These are phyloP conservation scores for Alternaria solani DNA, from an alignment of 2,329 filamentous ascomycete genomes.

Conservation along the genomic window DNA sequence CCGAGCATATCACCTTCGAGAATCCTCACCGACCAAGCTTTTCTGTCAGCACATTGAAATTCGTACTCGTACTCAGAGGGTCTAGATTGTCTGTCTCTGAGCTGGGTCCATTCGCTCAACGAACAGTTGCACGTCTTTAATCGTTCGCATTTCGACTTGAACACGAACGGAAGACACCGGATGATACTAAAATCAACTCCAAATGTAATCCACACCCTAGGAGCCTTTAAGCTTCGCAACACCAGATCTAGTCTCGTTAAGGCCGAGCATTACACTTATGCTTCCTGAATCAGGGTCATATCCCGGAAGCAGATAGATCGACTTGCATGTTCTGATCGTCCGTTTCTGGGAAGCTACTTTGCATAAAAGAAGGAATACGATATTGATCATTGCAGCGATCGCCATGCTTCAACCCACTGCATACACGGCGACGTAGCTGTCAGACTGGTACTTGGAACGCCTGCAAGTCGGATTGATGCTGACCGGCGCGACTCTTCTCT, in stretches of 20 bases:
- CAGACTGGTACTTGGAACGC: constrained; percentile 13
- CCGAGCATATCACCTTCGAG: constrained; percentile 23
- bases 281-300: constrained; percentile 10
- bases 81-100: constrained; percentile 2
- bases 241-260: background rate
- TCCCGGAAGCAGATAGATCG: background rate
- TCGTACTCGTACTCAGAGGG: background rate
- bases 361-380: constrained; percentile 10
- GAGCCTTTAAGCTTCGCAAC: background rate
- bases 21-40: constrained; percentile 21
- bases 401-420: constrained; percentile 2
- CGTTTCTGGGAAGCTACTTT: constrained; percentile 4
- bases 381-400: constrained; percentile 18
- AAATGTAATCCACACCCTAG: background rate
- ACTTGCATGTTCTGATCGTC: background rate
- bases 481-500: constrained; percentile 6
- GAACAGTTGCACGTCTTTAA: background rate
- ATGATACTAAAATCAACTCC: background rate
- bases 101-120: constrained; percentile 5
- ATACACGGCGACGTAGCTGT: constrained; percentile 10
- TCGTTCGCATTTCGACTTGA: background rate
- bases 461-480: constrained; percentile 3
- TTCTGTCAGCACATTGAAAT: constrained; percentile 17
- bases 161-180: background rate
- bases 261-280: constrained; percentile 3